Evolutionary conservation across 129 eudicot species (phyloP), one percentile per base, ranked within the genome.

Genomic region (Artemisia annua): DNA sequence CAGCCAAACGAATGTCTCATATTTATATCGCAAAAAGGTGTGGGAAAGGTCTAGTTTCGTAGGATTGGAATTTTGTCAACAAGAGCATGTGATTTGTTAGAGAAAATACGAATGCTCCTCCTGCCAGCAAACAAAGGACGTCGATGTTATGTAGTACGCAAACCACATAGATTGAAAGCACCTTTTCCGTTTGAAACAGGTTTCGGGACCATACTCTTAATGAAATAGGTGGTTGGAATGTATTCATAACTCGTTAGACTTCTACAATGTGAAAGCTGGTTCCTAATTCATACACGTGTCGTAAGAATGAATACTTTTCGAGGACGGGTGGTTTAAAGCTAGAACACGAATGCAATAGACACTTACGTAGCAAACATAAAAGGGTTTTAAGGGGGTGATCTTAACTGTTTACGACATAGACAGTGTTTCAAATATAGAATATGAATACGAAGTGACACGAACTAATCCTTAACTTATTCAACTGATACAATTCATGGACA

Each of bases 1-100:
- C 49, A 4, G 49, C 11, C 15, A 35, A 7, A n/a, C 11, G 57
- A 66, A 67, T 55, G 43, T 67, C 13, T 18, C 0, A 32, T 63
- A 79, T 73, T 67, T 79, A 73, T 67, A 79, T 39, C 5, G 71
- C 18, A 4, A 64, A 43, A 28, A 6, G 12, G 32, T 11, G 20
- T 9, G 18, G 5, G 16, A 12, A 32, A 65, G 52, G 58, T 72
- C 67, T 67, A 44, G 32, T 13, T 51, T 18, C 18, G 59, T 62
- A 70, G 65, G 80, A 73, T 67, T 63, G 77, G 73, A 65, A 79
- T 24, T 32, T 49, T 66, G 43, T 39, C 16, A 58, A 39, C 73
- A 80, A 53, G 12, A 66, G 49, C 84, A 80, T 75, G 80, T 80
- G 80, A 53, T 69, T 43, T 67, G 84, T 53, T 75, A 80, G 11